phyloP scores from a whole-genome alignment of 106 monocot genomes.

The Ottelia alismoides region DNA sequence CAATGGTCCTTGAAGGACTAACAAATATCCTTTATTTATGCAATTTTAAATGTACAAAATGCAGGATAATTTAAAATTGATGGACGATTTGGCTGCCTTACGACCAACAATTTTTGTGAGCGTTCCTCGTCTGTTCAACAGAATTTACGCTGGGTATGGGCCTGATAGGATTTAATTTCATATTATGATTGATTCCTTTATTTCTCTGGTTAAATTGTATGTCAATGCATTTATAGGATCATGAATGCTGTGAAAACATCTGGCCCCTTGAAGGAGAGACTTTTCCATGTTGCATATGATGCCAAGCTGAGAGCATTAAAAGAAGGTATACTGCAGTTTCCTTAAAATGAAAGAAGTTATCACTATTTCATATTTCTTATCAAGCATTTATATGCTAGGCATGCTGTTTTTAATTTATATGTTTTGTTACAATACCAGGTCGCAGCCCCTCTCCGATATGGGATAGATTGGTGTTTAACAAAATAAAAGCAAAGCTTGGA shows the following conservation, averaged over 20 bases:
- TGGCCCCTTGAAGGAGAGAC: slow-evolving; percentile 62
- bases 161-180: not conserved
- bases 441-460: slow-evolving; percentile 82
- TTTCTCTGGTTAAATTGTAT: not conserved
- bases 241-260: slow-evolving; percentile 88
- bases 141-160: slow-evolving; percentile 88
- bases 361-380: not conserved
- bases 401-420: too few species aligned
- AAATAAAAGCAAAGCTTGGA: slow-evolving; percentile 88
- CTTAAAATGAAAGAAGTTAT: too few species aligned
- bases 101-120: slow-evolving; percentile 83
- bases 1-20: too few species aligned
- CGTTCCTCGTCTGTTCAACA: slow-evolving; percentile 89
- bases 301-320: slow-evolving; percentile 77
- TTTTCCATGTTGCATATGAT: slow-evolving; percentile 81
- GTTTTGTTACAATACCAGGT: slow-evolving; percentile 23
- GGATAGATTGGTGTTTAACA: slow-evolving; percentile 92
- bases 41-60: too few species aligned
- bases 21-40: too few species aligned
- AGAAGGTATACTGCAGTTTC: slow-evolving; percentile 36
- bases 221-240: slow-evolving; percentile 34
- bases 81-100: slow-evolving; percentile 85
- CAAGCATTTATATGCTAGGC: too few species aligned
- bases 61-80: slow-evolving; percentile 90
- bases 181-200: slow-evolving; percentile 7